Conservation (phyloP, 2,329 filamentous ascomycete genomes). For the Diplodia seriata region DNA sequence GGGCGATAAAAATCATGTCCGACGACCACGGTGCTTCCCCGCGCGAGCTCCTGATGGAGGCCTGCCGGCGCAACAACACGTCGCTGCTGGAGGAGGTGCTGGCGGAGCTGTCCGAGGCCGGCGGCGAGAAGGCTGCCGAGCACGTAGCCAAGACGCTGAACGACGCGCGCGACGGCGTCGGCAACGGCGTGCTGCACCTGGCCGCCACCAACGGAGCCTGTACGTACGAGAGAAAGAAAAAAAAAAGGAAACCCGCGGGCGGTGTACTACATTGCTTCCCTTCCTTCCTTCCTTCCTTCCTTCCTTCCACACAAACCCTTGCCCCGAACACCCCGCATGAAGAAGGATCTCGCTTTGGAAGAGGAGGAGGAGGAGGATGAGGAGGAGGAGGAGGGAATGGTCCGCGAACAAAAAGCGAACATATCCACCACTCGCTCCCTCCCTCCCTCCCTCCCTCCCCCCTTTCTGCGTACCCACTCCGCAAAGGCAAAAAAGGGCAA, state of each 20-base stretch:
- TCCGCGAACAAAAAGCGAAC: neutral
- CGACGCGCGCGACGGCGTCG: constrained; percentile 81
- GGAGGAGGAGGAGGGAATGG: neutral
- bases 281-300: neutral
- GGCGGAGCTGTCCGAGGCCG: constrained; percentile 58
- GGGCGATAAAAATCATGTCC: constrained; percentile 5
- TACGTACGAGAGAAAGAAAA: constrained; percentile 55
- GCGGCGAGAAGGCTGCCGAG: constrained; percentile 60
- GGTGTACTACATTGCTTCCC: neutral
- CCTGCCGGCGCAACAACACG: constrained; percentile 90
- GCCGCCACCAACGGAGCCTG: constrained; percentile 86
- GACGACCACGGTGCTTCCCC: constrained; percentile 76
- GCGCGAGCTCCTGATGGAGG: constrained; percentile 86
- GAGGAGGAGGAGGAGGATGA: neutral
- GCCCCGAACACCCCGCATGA: neutral
- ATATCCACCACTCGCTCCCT: neutral
- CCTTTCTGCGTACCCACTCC: too few relatives aligned
- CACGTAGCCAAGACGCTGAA: constrained; percentile 82
- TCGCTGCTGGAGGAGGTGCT: constrained; percentile 82
- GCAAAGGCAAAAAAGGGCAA: too few relatives aligned
- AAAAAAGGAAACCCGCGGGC: too few relatives aligned
- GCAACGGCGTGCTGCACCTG: constrained; percentile 88
- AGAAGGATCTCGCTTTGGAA: neutral
- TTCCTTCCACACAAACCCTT: neutral
- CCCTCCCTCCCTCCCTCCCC: neutral